Base-by-base conservation (phyloP, 805 yeast species). In the Kazachstania africana region DNA sequence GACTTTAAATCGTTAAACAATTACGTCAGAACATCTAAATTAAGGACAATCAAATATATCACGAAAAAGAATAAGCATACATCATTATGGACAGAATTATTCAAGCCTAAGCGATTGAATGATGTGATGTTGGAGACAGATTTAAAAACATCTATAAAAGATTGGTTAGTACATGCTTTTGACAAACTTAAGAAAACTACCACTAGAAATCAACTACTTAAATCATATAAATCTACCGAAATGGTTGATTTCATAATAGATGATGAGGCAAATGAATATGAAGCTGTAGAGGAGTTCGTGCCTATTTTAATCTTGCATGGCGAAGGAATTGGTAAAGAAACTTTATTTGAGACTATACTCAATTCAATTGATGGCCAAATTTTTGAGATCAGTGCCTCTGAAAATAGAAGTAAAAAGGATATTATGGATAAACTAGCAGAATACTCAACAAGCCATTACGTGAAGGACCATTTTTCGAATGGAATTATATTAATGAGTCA, bases 401-500 rank as follows among this genome's bases (percentile, higher is more conserved):
- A 72, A 42, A 60, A 71, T 20, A 63, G 97, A 47, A 70, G 84
- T 1, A 71, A 78, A 29, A 79, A 73, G 48, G 88, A 81, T 38
- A 66, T 88, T 10, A 59, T 65, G 31, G 68, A 72, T 16, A 70
- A 63, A 18, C 61, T 88, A 24, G 75, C 68, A 29, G 96, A 93
- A 45, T 68, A 85, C 32, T 75, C 88, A 34, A 87, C 95, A 4
- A 79, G 94, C 0, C 84, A 83, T 37, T 60, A 79, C 28, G 87
- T 88, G 2, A 82, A 78, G 40, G 60, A 60, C 29, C 45, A 45
- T 25, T 42, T 43, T 10, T 41, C 50, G n/a, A 66, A 72, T 36
- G 85, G 88, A 6, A 59, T 84, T 5, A 75, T 91, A 4, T 54
- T 91, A 21, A 63, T 88, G 35, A 95, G 87, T 43, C 95, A 88